These are phyloP conservation scores for Monosporascus ibericus DNA, from an alignment of 2,329 filamentous ascomycete genomes.

Conservation along the genomic window DNA sequence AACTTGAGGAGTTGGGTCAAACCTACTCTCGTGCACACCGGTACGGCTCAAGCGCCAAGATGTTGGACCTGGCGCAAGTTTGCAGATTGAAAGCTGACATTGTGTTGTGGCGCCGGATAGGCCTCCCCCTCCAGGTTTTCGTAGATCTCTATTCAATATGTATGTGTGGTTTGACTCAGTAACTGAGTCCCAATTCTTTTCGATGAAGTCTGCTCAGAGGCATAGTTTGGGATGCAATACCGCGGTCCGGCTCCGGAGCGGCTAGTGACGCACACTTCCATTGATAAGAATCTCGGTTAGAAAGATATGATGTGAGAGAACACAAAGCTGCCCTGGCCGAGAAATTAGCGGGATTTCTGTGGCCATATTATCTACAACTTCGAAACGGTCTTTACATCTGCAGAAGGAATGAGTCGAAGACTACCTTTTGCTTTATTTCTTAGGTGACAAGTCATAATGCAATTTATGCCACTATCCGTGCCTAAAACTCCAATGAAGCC, in stretches of 20 bases:
- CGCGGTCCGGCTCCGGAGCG: neutral
- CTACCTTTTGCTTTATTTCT: too few species aligned
- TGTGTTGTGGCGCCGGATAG: conserved; percentile 3
- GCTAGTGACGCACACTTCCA: neutral
- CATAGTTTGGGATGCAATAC: neutral
- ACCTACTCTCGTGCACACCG: conserved; percentile 76
- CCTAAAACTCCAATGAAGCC: too few species aligned
- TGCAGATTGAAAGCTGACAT: conserved; percentile 66
- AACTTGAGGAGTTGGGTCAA: conserved; percentile 5
- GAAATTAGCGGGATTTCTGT: too few species aligned
- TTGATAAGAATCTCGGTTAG: neutral
- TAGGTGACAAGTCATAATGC: too few species aligned
- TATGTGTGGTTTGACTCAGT: neutral
- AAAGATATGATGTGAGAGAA: neutral
- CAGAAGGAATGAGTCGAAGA: too few species aligned
- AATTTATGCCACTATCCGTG: too few species aligned
- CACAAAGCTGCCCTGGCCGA: neutral
- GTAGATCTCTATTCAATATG: conserved; percentile 1
- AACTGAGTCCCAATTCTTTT: neutral
- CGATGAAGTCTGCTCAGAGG: neutral
- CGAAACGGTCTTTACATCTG: too few species aligned
- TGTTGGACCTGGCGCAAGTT: conserved; percentile 71
- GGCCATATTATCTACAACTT: too few species aligned
- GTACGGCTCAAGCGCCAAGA: conserved; percentile 70
- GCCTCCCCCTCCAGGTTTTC: neutral